Evolutionary conservation across 768 basidiomycete species (phyloP).

Genomic region (Mycena rosella): DNA sequence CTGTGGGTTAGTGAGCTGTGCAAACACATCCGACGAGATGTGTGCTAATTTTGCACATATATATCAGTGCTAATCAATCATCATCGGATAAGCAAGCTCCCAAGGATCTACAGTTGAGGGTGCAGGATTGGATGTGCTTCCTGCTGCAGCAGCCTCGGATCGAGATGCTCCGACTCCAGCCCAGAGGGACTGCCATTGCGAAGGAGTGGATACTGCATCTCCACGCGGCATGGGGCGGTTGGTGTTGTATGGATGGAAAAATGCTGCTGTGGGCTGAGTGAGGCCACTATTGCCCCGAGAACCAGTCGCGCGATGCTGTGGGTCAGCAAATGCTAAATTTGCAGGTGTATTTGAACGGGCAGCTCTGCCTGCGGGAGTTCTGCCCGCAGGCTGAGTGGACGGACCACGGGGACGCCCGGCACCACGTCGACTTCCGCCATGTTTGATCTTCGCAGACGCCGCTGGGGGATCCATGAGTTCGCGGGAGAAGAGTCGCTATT

Average conservation of each 20-base stretch:
- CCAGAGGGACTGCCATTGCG: background rate
- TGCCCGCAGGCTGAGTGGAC: too few species aligned
- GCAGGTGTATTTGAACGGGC: background rate
- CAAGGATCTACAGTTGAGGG: background rate
- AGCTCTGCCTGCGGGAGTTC: background rate
- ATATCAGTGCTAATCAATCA: background rate
- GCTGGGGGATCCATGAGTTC: too few species aligned
- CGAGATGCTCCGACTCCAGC: background rate
- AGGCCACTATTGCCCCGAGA: background rate
- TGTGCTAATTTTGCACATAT: background rate
- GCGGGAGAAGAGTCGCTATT: too few species aligned
- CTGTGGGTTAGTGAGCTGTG: conserved; percentile 7
- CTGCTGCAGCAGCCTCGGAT: background rate
- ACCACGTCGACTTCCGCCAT: too few species aligned
- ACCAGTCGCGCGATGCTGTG: background rate
- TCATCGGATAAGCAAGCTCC: background rate
- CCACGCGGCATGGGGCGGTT: background rate
- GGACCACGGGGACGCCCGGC: too few species aligned
- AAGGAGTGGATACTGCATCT: background rate
- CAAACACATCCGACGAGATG: background rate
- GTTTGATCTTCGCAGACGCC: too few species aligned
- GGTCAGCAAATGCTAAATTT: background rate
- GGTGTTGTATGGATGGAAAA: background rate
- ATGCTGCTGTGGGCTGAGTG: background rate
- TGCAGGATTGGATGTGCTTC: background rate